phyloP scores from a whole-genome alignment of 2,329 filamentous ascomycete species.

The Aspergillus chevalieri region DNA sequence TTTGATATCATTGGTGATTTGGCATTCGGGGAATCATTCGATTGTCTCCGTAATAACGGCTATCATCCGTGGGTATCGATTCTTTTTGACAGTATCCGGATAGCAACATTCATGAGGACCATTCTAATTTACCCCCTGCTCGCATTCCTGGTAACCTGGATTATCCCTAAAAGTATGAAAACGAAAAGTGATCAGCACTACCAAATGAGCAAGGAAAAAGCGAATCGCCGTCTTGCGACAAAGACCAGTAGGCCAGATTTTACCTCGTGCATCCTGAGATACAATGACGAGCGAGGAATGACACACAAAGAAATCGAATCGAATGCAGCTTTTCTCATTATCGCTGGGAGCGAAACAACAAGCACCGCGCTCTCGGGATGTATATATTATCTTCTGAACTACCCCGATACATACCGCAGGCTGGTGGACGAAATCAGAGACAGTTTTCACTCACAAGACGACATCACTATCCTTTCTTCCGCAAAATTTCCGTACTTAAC shows the following conservation, averaged over 20 bases:
- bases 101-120: constrained; percentile 2
- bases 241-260: constrained; percentile 31
- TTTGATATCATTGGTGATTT: constrained; percentile 41
- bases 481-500: constrained; percentile 30
- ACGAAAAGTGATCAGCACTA: constrained; percentile 11
- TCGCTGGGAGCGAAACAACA: constrained; percentile 43
- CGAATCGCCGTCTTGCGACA: constrained; percentile 19
- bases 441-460: constrained; percentile 15
- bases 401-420: constrained; percentile 10
- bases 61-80: constrained; percentile 36
- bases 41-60: constrained; percentile 28
- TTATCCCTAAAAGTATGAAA: constrained; percentile 4
- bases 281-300: constrained; percentile 24
- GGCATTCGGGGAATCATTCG: constrained; percentile 36
- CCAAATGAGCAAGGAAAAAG: constrained; percentile 13
- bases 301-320: constrained; percentile 32
- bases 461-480: constrained; percentile 29
- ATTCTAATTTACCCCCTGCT: constrained; percentile 11
- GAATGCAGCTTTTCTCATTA: constrained; percentile 33
- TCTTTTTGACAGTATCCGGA: constrained; percentile 20
- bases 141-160: constrained; percentile 7
- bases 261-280: constrained; percentile 32
- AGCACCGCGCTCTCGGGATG: constrained; percentile 36
- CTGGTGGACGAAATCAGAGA: constrained; percentile 13
- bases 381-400: constrained; percentile 29